Conservation (phyloP, 2,329 filamentous ascomycete species). For the Albophoma yamanashiensis region DNA sequence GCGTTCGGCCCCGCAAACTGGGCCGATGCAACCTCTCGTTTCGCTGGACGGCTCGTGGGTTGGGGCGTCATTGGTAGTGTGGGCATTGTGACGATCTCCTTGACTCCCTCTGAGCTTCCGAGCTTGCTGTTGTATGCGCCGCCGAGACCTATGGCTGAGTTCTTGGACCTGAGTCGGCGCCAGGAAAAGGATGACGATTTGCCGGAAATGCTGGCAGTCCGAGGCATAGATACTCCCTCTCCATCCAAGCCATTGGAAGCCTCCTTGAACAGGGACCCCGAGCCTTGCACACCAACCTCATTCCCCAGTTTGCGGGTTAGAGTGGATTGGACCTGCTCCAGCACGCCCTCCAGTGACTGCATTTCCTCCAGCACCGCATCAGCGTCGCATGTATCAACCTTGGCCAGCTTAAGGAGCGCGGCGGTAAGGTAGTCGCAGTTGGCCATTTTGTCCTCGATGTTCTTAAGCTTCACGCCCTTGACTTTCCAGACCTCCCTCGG, state of each 20-base stretch:
- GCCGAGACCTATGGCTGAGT: slow-evolving; percentile 54
- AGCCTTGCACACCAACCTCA: slow-evolving; percentile 77
- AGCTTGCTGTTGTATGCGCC: slow-evolving; percentile 31
- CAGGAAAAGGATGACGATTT: slow-evolving; percentile 69
- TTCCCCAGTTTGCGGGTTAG: slow-evolving; percentile 80
- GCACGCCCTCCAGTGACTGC: slow-evolving; percentile 72
- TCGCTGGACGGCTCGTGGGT: slow-evolving; percentile 56
- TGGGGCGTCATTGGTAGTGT: slow-evolving; percentile 67
- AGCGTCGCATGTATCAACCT: slow-evolving; percentile 81
- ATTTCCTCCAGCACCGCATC: slow-evolving; percentile 91
- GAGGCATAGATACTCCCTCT: slow-evolving; percentile 31
- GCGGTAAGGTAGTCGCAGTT: slow-evolving; percentile 88
- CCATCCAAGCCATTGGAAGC: slow-evolving; percentile 40
- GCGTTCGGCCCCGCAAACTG: slow-evolving; percentile 76
- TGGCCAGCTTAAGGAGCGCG: slow-evolving; percentile 70
- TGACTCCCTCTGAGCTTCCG: slow-evolving; percentile 11
- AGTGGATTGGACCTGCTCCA: slow-evolving; percentile 73
- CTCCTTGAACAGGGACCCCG: slow-evolving; percentile 65
- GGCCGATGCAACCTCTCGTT: slow-evolving; percentile 57
- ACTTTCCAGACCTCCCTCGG: slow-evolving; percentile 90
- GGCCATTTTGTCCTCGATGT: slow-evolving; percentile 84
- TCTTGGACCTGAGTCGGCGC: slow-evolving; percentile 84
- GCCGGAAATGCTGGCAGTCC: slow-evolving; percentile 51
- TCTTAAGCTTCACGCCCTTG: slow-evolving; percentile 85
- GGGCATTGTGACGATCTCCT: slow-evolving; percentile 43